phyloP scores from a whole-genome alignment of 2,329 filamentous ascomycete genomes.

The Camillea tinctor region DNA sequence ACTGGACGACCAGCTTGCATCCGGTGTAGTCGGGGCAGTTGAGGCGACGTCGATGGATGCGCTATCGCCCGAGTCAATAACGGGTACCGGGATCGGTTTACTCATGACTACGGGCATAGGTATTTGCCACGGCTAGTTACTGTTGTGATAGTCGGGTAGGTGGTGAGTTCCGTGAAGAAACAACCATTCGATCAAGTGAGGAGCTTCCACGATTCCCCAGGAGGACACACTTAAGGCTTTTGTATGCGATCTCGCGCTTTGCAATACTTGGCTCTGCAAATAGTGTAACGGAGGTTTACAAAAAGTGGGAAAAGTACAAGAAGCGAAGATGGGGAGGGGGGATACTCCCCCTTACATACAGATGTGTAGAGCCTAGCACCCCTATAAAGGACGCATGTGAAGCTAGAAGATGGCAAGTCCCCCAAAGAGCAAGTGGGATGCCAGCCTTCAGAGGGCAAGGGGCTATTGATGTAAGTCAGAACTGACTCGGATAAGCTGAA shows the following conservation, averaged over 20 bases:
- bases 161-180: not conserved
- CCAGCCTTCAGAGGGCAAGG: not conserved
- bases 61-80: constrained; percentile 32
- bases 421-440: not conserved
- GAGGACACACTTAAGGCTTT: not conserved
- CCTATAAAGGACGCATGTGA: not conserved
- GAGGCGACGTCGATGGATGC: constrained; percentile 32
- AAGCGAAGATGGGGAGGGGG: not conserved
- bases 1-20: constrained; percentile 42
- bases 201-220: not conserved
- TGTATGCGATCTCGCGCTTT: not conserved
- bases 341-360: no score
- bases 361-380: not conserved
- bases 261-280: not conserved
- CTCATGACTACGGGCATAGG: constrained; percentile 11
- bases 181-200: not conserved
- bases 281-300: not conserved
- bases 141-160: not conserved
- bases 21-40: constrained; percentile 45
- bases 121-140: not conserved
- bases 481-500: not conserved
- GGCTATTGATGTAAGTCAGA: not conserved
- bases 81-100: constrained; percentile 20
- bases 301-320: no score
- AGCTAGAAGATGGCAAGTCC: not conserved